Base-by-base conservation (phyloP, 768 basidiomycete genomes). In the Termitomyces sp. region DNA sequence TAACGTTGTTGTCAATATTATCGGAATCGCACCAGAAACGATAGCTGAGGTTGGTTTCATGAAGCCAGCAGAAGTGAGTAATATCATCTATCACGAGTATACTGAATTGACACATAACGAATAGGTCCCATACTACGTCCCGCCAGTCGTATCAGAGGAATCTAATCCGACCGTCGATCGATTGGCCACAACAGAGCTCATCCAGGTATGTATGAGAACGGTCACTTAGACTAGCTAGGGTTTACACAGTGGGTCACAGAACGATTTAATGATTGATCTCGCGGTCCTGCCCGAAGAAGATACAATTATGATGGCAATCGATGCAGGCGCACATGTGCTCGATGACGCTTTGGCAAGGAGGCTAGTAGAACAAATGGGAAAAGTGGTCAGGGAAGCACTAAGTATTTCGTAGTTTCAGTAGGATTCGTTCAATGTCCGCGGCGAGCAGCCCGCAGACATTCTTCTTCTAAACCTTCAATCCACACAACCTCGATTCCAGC, bases 391-490 rank as follows among this genome's bases (percentile, higher is more conserved):
- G 49, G 52, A 67, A 20, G 60, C 62, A 40, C 57, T 73, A 11
- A 56, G 59, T 57, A 53, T 64, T 42, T 60, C 62, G 55, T 67
- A 63, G 29, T 53, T 29, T 5, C 31, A 50, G 42, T 48, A 58
- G n/a, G 46, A n/a, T 9, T 43, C 8, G 34, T 51, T 34, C 67
- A 57, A 67, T 81, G 83, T 25, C 82, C 86, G 63, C 81, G 80
- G 60, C 96, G 83, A 25, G 97, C 97, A 56, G 85, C 88, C 31
- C 77, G 76, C 58, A 98, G 76, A 74, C 96, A 98, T 65, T 90
- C 84, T 42, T 87, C 80, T 68, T 94, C 92, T 47, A 97, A 70
- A 2, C 86, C 89, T 31, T 78, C 77, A 20, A 92, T 62, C 85
- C 92, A 89, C n/a, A 89, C 68, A 0, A 97, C 84, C 50, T 89